Base-by-base conservation (phyloP, 148 eudicot species). In the Nepenthes mirabilis region DNA sequence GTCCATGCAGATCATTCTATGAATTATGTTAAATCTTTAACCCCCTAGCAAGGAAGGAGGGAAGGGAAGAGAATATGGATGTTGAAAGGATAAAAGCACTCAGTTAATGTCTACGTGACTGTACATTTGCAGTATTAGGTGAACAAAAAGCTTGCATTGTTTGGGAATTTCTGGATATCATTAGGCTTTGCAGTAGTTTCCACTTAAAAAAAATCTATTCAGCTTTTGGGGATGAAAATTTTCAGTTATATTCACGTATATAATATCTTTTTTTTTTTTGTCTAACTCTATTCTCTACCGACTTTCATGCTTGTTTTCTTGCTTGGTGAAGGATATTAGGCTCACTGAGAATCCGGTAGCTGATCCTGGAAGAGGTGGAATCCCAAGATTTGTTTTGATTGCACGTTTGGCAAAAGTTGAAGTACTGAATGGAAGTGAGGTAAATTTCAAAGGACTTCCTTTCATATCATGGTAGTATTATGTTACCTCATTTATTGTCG, bases 341-440 rank as follows among this genome's bases (percentile, higher is more conserved):
- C 80, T 89, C 45, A 80, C 89, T 40, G 96, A 81, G 40, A 93
- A 93, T 79, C 96, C 91, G 73, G 55, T 84, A 36, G 76, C 83
- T 61, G 96, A 93, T 82, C 77, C 94, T 60, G 79, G 82, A 62
- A 79, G 55, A 75, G 95, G 95, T 47, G 95, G 95, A 34, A 61
- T 86, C 58, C 82, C 91, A 54, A 77, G 96, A 77, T 93, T 79
- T 82, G 89, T 79, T 59, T 65, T 93, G 72, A 77, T 88, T 82
- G 95, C 98, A 54, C 77, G 95, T 50, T 75, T 93, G 59, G 78
- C 87, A 52, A 84, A 80, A 74, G 79, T 93, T 54, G 68, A 78
- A 76, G 61, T 81, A 12, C 67, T 93, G 23, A 93, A 93, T 69
- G 96, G 96, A 67, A 88, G 98, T 72, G 96, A 93, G 96, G 98